These are phyloP conservation scores for Fabrea salina DNA, from an alignment of 169 alveolate species.

Conservation along the genomic window DNA sequence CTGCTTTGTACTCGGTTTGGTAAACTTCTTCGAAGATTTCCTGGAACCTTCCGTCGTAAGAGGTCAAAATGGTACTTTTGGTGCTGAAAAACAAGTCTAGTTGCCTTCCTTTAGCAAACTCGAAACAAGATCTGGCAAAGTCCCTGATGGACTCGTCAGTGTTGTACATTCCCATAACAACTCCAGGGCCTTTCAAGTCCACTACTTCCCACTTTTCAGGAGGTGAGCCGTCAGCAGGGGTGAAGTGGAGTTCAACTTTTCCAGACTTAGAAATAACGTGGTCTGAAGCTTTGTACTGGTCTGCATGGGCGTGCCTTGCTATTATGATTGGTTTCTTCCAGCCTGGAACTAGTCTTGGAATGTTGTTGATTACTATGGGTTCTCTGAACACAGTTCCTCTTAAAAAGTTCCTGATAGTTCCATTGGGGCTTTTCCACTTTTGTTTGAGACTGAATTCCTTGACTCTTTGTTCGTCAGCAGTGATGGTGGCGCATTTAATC, in stretches of 20 bases:
- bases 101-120: constrained; percentile 78
- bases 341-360: constrained; percentile 89
- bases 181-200: constrained; percentile 84
- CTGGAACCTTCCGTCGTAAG: constrained; percentile 66
- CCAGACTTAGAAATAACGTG: constrained; percentile 84
- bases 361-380: constrained; percentile 90
- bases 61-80: constrained; percentile 65
- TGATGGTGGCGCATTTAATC: constrained; percentile 94
- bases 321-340: constrained; percentile 93
- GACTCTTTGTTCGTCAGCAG: constrained; percentile 94
- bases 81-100: constrained; percentile 58
- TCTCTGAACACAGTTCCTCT: constrained; percentile 96
- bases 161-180: constrained; percentile 92
- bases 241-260: constrained; percentile 78
- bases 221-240: constrained; percentile 77
- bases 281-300: constrained; percentile 91
- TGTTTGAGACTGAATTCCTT: constrained; percentile 88
- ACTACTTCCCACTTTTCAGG: constrained; percentile 48
- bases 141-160: constrained; percentile 88
- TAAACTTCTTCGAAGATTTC: constrained; percentile 65
- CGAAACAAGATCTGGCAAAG: constrained; percentile 92
- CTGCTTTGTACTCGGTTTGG: constrained; percentile 37
- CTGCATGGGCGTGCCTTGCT: constrained; percentile 97
- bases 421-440: constrained; percentile 96
- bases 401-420: constrained; percentile 91